These are phyloP conservation scores for Mucor racemosus DNA, from an alignment of 371 early-diverging fungal species.

Conservation along the genomic window DNA sequence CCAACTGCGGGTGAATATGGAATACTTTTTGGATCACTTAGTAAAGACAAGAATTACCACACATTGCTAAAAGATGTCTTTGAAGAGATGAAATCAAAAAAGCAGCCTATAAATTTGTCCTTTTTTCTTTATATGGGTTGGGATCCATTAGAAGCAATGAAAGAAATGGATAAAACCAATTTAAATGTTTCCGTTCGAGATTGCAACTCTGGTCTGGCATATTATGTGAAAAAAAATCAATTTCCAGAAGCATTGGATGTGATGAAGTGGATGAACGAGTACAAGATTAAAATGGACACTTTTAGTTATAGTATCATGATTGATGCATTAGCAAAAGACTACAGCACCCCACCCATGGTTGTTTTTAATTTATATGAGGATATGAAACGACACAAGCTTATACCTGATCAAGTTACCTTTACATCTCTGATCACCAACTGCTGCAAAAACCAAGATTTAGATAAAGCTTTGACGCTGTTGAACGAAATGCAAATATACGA, in stretches of 20 bases:
- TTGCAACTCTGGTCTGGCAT: slow-evolving; percentile 38
- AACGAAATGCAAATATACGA: slow-evolving; percentile 37
- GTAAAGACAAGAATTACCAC: not conserved
- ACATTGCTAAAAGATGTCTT: slow-evolving; percentile 16
- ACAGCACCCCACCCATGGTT: slow-evolving; percentile 16
- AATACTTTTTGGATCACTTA: slow-evolving; percentile 26
- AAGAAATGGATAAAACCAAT: slow-evolving; percentile 25
- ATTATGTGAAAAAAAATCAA: slow-evolving; percentile 33
- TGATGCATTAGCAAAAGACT: slow-evolving; percentile 42
- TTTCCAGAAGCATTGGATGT: slow-evolving; percentile 39
- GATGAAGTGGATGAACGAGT: slow-evolving; percentile 34
- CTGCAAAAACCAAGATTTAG: slow-evolving; percentile 22
- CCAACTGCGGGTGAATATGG: slow-evolving; percentile 40
- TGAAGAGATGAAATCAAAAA: slow-evolving; percentile 23
- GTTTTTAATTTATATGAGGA: slow-evolving; percentile 43
- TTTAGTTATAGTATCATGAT: slow-evolving; percentile 47
- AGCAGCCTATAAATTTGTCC: slow-evolving; percentile 8
- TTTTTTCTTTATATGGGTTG: slow-evolving; percentile 35
- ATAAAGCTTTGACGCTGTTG: slow-evolving; percentile 31
- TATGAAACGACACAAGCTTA: slow-evolving; percentile 34
- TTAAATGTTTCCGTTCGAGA: slow-evolving; percentile 17
- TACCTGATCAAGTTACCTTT: slow-evolving; percentile 38
- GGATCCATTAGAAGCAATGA: slow-evolving; percentile 31
- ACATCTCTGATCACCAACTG: slow-evolving; percentile 40
- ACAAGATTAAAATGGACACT: slow-evolving; percentile 29